Evolutionary conservation across 768 basidiomycete species (phyloP).

Genomic region (Suillus variegatus): DNA sequence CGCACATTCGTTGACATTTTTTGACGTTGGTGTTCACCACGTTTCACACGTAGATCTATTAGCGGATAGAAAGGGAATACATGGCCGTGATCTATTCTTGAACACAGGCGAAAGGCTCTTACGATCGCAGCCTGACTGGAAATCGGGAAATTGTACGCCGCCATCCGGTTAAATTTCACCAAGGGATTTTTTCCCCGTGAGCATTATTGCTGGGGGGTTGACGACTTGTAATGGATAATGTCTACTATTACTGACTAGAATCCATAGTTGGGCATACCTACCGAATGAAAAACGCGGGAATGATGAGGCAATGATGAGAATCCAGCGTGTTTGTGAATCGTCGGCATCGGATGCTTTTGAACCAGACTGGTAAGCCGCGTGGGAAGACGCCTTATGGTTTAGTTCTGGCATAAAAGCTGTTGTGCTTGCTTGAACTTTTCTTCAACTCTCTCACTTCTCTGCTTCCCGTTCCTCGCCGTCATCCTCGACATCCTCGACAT

Average conservation of each 20-base stretch:
- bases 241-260: conserved; percentile 7
- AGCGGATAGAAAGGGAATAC: conserved; percentile 8
- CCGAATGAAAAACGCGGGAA: conserved; percentile 16
- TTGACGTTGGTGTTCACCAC: conserved; percentile 7
- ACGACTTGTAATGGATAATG: conserved; percentile 13
- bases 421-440: not conserved
- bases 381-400: conserved; percentile 18
- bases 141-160: not conserved
- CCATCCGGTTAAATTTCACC: not conserved
- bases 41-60: conserved; percentile 35
- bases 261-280: not conserved
- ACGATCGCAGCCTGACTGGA: not conserved
- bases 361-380: conserved; percentile 14
- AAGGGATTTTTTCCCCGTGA: conserved; percentile 7
- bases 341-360: conserved; percentile 21
- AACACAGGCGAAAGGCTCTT: not conserved
- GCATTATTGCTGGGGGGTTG: conserved; percentile 10
- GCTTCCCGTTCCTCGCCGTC: conserved; percentile 19
- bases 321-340: conserved; percentile 12
- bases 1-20: not conserved
- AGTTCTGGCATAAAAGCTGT: conserved; percentile 19
- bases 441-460: conserved; percentile 19
- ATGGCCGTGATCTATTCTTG: conserved; percentile 9
- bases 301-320: conserved; percentile 14
- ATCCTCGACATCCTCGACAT: conserved; percentile 1